A percentile compares a stretch with the other conserved stretches of the same genome.
Conservation (phyloP, 768 basidiomycete genomes). For the Phylloporus sp. region DNA sequence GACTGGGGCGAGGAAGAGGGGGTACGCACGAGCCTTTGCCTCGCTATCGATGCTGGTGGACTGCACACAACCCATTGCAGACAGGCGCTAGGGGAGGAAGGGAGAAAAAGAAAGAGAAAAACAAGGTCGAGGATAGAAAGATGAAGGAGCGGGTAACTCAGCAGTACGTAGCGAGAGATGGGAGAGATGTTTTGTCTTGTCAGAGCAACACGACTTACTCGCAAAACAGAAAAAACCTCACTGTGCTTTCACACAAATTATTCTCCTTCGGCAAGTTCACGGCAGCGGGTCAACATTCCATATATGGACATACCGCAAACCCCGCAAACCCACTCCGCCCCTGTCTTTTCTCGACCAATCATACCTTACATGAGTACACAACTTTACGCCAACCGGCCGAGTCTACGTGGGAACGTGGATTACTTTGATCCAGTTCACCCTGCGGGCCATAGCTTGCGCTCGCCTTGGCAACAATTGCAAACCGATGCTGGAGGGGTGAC, state of each 20-base stretch:
- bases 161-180: slow-evolving; percentile 25
- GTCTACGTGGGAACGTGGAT: slow-evolving; percentile 1
- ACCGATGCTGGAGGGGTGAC: neutral
- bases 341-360: neutral
- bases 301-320: slow-evolving; percentile 14
- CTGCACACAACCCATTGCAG: slow-evolving; percentile 72
- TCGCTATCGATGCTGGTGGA: slow-evolving; percentile 70
- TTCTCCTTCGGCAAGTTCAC: slow-evolving; percentile 18
- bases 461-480: neutral
- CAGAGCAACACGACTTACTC: slow-evolving; percentile 3
- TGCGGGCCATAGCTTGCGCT: neutral
- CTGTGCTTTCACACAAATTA: slow-evolving; percentile 12
- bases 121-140: slow-evolving; percentile 3
- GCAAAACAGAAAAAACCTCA: slow-evolving; percentile 13
- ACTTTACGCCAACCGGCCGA: neutral
- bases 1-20: neutral
- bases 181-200: neutral
- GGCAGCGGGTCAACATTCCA: slow-evolving; percentile 13
- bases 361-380: neutral
- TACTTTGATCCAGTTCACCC: no score
- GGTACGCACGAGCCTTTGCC: slow-evolving; percentile 74
- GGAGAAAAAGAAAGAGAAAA: slow-evolving; percentile 8
- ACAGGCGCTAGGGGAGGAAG: neutral
- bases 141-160: slow-evolving; percentile 20
- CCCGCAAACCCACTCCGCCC: slow-evolving; percentile 8